phyloP scores from a whole-genome alignment of 257 asterid genomes.

The Salvia rosmarinus region DNA sequence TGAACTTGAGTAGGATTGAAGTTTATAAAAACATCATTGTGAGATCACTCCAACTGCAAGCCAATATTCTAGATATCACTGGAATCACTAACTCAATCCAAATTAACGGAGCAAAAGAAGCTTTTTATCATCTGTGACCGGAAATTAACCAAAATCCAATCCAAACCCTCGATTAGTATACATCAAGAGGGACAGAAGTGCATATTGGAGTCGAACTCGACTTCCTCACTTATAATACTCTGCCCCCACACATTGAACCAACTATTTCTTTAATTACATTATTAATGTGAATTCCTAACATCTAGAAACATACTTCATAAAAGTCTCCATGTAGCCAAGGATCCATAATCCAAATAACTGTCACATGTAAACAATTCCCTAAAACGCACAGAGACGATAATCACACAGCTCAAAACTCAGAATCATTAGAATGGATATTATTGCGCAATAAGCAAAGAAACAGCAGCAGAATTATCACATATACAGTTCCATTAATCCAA shows the following conservation, averaged over 20 bases:
- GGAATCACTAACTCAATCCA: neutral
- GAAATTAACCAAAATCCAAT: neutral
- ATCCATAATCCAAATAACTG: neutral
- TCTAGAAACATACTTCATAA: neutral
- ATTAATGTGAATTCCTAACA: neutral
- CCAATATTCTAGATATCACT: conserved; percentile 1
- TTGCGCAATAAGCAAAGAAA: neutral
- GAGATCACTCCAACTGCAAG: conserved; percentile 10
- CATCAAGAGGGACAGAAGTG: neutral
- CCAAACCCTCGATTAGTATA: neutral
- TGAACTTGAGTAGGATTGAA: neutral
- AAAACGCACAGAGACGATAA: conserved; percentile 1
- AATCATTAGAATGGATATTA: neutral
- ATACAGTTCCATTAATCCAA: conserved; percentile 9
- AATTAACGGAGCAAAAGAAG: conserved; percentile 4
- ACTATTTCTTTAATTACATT: neutral
- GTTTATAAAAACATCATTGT: neutral
- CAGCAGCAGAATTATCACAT: conserved; percentile 11
- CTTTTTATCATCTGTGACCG: neutral
- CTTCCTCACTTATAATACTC: conserved; percentile 1
- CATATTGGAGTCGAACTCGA: neutral
- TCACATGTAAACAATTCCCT: neutral
- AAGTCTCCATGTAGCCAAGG: neutral
- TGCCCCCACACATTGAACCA: too few species aligned
- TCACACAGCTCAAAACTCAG: neutral